phyloP scores from a whole-genome alignment of 768 basidiomycete genomes.

The Lactifluus rugatus region DNA sequence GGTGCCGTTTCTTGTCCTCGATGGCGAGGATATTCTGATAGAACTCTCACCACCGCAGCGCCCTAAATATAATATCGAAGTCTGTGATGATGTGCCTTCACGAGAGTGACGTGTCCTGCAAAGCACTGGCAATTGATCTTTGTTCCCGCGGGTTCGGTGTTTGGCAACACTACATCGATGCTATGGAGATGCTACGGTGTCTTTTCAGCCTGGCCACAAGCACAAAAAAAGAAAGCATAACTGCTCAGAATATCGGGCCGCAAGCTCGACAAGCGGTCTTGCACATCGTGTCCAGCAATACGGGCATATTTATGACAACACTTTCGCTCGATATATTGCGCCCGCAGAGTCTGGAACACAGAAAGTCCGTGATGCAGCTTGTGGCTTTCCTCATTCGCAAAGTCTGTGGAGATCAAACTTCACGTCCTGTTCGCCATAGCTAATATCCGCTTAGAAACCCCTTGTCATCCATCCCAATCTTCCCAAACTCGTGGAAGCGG shows the following conservation, averaged over 20 bases:
- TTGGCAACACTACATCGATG: conserved; percentile 91
- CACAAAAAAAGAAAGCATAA: conserved; percentile 57
- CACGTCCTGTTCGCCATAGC: neutral
- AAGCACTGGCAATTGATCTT: conserved; percentile 75
- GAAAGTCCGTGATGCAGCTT: conserved; percentile 85
- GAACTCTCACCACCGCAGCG: conserved; percentile 32
- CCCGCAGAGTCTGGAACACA: conserved; percentile 61
- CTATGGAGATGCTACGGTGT: conserved; percentile 77
- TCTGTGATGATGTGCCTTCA: conserved; percentile 73
- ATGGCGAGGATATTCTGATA: neutral
- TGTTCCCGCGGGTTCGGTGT: conserved; percentile 86
- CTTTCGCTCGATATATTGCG: conserved; percentile 82
- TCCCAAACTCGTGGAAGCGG: conserved; percentile 83
- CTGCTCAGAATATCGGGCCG: conserved; percentile 55
- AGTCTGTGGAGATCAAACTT: conserved; percentile 29
- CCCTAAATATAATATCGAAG: conserved; percentile 74
- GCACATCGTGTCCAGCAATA: conserved; percentile 73
- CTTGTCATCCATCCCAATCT: conserved; percentile 75
- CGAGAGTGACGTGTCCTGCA: conserved; percentile 55
- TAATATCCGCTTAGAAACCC: conserved; percentile 49
- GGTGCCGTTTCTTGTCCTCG: conserved; percentile 31
- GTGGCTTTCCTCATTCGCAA: conserved; percentile 91
- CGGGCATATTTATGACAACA: conserved; percentile 90
- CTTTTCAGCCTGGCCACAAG: conserved; percentile 75
- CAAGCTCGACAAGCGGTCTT: conserved; percentile 80